Base-by-base conservation (phyloP, 2,329 filamentous ascomycete species). In the Fusarium albosuccineum region DNA sequence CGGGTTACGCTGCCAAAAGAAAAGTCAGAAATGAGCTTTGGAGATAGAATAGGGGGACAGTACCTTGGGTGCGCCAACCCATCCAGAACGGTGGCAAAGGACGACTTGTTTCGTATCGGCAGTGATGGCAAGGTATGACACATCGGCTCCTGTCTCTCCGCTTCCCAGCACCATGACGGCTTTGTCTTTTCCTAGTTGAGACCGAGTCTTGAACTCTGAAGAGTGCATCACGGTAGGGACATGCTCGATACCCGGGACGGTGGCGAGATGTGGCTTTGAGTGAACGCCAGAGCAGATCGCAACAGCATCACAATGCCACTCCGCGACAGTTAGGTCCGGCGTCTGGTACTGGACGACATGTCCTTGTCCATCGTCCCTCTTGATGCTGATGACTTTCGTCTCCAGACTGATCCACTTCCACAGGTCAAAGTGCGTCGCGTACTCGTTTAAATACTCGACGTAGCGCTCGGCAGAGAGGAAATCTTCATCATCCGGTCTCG, bases 71-170 rank as follows among this genome's bases (percentile, higher is more conserved):
- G 66, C 67, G 6, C 66, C 63, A 22, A 74, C 34, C 50, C 57
- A 83, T 11, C 81, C 81, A 56, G 80, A 75, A n/a, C 79, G 75
- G 57, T 82, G 81, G 53, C 79, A 81, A 14, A 84, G 33, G 3
- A 81, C 72, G 5, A 83, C 81, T 17, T 75, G 73, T 40, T 77
- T 76, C 1, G 80, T 78, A 1, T 74, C 70, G 2, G 80, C 78
- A 0, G 79, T 83, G 5, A 82, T 74, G 3, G 82, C 81, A 13
- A 83, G 73, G 40, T 82, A 71, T 1, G 76, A 75, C 17, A 83
- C 63, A 44, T 84, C 82, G 53, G 81, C 78, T 2, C 76, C 80
- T 1, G 82, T 83, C 69, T 84, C 82, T 8, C 82, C 81, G 11
- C 72, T 76, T 4, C 82, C 82, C 1, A 83, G 62, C 41, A 83